Evolutionary conservation across 108 stramenopile genomes (phyloP).

Genomic region (Skeletonema potamos): DNA sequence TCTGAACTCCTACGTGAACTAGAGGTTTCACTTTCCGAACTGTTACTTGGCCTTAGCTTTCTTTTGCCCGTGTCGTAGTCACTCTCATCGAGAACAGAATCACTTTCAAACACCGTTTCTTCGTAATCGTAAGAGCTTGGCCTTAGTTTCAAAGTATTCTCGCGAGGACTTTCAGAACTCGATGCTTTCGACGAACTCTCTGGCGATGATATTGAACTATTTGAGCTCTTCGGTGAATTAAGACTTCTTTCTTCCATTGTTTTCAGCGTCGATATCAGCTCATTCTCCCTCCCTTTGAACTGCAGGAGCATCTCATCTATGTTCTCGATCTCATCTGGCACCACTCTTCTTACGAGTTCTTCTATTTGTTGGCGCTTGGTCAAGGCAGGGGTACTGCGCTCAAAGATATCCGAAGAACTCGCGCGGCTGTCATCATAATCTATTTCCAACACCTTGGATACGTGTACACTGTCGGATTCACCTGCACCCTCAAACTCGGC

Average conservation of each 20-base stretch:
- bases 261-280: conserved; percentile 1
- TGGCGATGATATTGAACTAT: not conserved
- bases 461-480: conserved; percentile 14
- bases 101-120: not conserved
- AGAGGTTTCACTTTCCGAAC: not conserved
- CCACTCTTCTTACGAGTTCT: conserved; percentile 49
- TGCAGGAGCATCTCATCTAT: conserved; percentile 14
- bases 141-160: not conserved
- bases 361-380: conserved; percentile 27
- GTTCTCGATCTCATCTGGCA: conserved; percentile 53
- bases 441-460: conserved; percentile 1
- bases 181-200: not conserved
- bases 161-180: not conserved
- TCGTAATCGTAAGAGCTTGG: not conserved
- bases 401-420: conserved; percentile 12
- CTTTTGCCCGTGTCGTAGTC: not conserved
- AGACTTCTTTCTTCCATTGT: conserved; percentile 12
- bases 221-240: not conserved
- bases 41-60: not conserved
- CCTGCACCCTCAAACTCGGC: conserved; percentile 40
- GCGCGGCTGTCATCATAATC: not conserved
- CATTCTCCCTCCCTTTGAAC: conserved; percentile 10
- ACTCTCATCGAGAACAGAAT: not conserved
- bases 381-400: not conserved
- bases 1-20: not conserved